Percentiles rank a stretch among this genome's conserved stretches.
These are phyloP conservation scores for Whalleya microplaca DNA, from an alignment of 2,329 filamentous ascomycete species.

Conservation along the genomic window DNA sequence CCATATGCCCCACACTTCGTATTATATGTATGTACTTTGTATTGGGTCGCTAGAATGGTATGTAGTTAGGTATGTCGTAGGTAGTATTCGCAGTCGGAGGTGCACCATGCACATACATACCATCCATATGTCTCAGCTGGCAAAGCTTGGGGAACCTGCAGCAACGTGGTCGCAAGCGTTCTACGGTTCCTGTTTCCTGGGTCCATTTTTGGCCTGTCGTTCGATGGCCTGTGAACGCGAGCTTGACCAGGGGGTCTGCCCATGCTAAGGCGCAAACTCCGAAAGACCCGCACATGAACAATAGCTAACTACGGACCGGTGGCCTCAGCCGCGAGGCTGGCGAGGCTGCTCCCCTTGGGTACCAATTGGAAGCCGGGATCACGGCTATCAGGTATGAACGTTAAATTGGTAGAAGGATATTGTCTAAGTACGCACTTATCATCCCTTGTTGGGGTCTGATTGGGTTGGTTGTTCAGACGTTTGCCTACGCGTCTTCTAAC, in stretches of 20 bases:
- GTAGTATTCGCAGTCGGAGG: not conserved
- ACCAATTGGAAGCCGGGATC: conserved; percentile 12
- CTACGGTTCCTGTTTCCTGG: conserved; percentile 22
- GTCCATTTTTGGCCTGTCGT: conserved; percentile 18
- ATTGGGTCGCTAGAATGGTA: too few relatives aligned
- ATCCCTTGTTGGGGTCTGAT: not conserved
- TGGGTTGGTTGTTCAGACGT: not conserved
- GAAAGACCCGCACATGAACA: too few relatives aligned
- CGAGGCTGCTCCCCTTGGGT: conserved; percentile 10
- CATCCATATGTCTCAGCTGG: conserved; percentile 1
- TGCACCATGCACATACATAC: not conserved
- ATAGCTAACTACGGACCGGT: conserved; percentile 23
- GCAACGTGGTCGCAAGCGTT: conserved; percentile 9
- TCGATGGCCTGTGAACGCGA: conserved; percentile 1
- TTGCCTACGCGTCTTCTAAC: not conserved
- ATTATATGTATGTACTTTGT: too few relatives aligned
- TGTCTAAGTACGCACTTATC: too few relatives aligned
- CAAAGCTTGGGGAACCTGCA: not conserved
- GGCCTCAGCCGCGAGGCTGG: conserved; percentile 25
- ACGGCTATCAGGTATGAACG: not conserved
- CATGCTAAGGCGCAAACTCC: too few relatives aligned
- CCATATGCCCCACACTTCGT: too few relatives aligned
- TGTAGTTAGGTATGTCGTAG: too few relatives aligned
- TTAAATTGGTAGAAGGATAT: too few relatives aligned
- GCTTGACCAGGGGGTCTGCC: not conserved